Evolutionary conservation across 495 filamentous ascomycete genomes (phyloP).

Genomic region (Venustampulla echinocandica): DNA sequence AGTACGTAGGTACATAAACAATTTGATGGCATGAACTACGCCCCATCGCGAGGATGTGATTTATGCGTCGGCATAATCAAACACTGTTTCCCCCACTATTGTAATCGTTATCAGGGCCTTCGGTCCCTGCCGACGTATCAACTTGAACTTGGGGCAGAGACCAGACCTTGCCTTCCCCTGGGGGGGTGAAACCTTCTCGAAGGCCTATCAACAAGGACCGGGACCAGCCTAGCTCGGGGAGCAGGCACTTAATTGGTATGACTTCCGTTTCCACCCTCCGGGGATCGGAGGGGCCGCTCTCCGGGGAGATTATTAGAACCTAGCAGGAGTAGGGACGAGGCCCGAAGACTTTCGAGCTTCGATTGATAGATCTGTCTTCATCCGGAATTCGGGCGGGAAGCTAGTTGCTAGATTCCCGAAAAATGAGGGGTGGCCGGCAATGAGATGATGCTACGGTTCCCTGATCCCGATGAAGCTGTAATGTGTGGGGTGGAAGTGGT

Average conservation of each 20-base stretch:
- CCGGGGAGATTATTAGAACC: background rate
- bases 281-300: background rate
- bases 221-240: conserved; percentile 7
- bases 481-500: too few relatives aligned
- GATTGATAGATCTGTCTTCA: too few relatives aligned
- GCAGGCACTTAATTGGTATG: background rate
- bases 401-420: too few relatives aligned
- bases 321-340: background rate
- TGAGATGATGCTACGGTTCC: too few relatives aligned
- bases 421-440: too few relatives aligned
- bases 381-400: too few relatives aligned
- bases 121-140: conserved; percentile 4
- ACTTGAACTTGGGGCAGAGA: background rate
- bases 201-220: conserved; percentile 14
- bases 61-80: conserved; percentile 6
- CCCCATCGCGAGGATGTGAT: background rate
- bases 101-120: conserved; percentile 7
- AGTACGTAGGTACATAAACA: conserved; percentile 10
- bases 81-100: conserved; percentile 5
- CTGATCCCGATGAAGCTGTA: too few relatives aligned
- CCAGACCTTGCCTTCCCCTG: conserved; percentile 13
- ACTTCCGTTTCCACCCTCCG: too few relatives aligned
- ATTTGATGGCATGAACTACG: conserved; percentile 5
- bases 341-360: too few relatives aligned
- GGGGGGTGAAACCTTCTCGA: conserved; percentile 19